These are phyloP conservation scores for Chaetomiaceae sp. DNA, from an alignment of 2,329 filamentous ascomycete species.

Conservation along the genomic window DNA sequence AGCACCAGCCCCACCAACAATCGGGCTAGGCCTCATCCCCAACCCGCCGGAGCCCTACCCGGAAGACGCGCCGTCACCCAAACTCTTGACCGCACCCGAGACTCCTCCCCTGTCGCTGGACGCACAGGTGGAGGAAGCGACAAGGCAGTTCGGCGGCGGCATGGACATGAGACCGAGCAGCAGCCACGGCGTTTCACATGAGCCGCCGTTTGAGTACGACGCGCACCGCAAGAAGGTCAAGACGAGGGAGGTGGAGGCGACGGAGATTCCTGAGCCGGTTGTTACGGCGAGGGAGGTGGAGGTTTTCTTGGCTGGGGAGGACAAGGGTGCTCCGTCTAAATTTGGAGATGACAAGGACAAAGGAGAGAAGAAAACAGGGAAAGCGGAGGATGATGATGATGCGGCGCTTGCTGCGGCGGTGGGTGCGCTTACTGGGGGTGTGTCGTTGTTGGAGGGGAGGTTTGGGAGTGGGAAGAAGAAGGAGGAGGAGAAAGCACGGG, in stretches of 20 bases:
- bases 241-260: constrained; percentile 27
- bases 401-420: constrained; percentile 29
- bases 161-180: constrained; percentile 34
- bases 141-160: constrained; percentile 12
- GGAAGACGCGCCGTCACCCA: constrained; percentile 30
- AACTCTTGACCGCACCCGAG: constrained; percentile 28
- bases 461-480: constrained; percentile 34
- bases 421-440: constrained; percentile 29
- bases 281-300: constrained; percentile 26
- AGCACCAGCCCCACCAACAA: constrained; percentile 14
- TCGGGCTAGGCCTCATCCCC: constrained; percentile 29
- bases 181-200: constrained; percentile 35
- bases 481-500: constrained; percentile 32
- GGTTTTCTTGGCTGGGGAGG: not conserved
- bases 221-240: constrained; percentile 35
- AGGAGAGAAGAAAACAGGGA: not conserved
- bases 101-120: constrained; percentile 13
- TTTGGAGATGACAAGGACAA: constrained; percentile 5
- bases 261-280: constrained; percentile 28
- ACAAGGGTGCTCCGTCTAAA: not conserved
- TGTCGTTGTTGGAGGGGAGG: constrained; percentile 35
- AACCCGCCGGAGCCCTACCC: constrained; percentile 29
- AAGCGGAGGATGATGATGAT: constrained; percentile 20
- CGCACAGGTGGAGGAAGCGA: not conserved
- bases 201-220: constrained; percentile 35